These are phyloP conservation scores for Naganishia vaughanmartiniae DNA, from an alignment of 768 basidiomycete genomes.

Conservation along the genomic window DNA sequence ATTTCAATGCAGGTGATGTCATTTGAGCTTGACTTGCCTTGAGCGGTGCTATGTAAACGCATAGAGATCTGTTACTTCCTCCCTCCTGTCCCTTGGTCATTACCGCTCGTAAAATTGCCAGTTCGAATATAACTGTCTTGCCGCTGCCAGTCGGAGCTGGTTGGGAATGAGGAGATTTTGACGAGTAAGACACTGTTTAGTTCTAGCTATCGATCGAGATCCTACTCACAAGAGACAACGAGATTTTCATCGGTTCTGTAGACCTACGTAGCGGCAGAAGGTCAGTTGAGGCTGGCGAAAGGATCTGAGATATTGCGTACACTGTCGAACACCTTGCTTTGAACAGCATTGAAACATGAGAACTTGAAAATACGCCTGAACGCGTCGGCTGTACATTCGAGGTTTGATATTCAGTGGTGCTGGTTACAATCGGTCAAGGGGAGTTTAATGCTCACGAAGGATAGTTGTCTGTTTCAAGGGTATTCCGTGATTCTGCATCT, in stretches of 20 bases:
- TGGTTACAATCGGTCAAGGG: neutral
- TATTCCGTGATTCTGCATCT: slow-evolving; percentile 27
- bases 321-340: slow-evolving; percentile 74
- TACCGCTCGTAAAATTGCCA: slow-evolving; percentile 73
- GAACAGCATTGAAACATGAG: slow-evolving; percentile 84
- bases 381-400: slow-evolving; percentile 65
- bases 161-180: neutral
- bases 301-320: slow-evolving; percentile 54
- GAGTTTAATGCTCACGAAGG: slow-evolving; percentile 25
- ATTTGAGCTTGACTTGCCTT: slow-evolving; percentile 59
- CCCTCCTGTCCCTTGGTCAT: slow-evolving; percentile 51
- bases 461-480: slow-evolving; percentile 17
- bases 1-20: no score
- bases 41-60: slow-evolving; percentile 87
- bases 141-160: slow-evolving; percentile 89
- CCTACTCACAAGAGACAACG: slow-evolving; percentile 48
- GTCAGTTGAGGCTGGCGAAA: neutral
- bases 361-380: slow-evolving; percentile 82
- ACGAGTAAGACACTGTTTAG: neutral
- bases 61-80: slow-evolving; percentile 59
- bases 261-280: slow-evolving; percentile 50
- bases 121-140: slow-evolving; percentile 91
- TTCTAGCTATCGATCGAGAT: neutral
- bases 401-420: neutral
- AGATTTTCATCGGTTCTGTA: slow-evolving; percentile 50